phyloP scores from a whole-genome alignment of 2,329 filamentous ascomycete species.

The Capronia americana region DNA sequence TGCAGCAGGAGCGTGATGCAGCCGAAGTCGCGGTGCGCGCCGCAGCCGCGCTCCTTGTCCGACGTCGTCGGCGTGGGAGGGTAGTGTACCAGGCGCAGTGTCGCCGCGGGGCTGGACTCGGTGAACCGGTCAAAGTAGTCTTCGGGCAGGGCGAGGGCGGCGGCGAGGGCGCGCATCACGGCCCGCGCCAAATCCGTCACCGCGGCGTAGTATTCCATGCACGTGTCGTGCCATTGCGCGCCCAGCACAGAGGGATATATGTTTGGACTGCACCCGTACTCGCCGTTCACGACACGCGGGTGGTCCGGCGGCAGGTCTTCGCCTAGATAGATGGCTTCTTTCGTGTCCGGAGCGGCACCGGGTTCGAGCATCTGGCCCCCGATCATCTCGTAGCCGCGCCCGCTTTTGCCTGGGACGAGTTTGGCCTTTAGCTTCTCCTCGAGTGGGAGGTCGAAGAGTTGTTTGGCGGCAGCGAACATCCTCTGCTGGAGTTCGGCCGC shows the following conservation, averaged over 20 bases:
- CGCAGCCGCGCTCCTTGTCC: conserved; percentile 33
- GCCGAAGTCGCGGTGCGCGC: conserved; percentile 46
- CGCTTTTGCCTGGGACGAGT: conserved; percentile 10
- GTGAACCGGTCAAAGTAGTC: conserved; percentile 39
- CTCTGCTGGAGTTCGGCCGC: conserved; percentile 48
- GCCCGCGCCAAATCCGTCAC: conserved; percentile 35
- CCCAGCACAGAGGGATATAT: conserved; percentile 12
- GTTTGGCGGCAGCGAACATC: conserved; percentile 49
- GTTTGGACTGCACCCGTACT: conserved; percentile 18
- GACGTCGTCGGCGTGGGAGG: conserved; percentile 33
- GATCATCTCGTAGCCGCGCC: conserved; percentile 52
- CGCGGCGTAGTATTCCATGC: conserved; percentile 29
- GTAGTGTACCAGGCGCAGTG: conserved; percentile 40
- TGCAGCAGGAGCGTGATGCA: conserved; percentile 45
- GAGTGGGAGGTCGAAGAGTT: conserved; percentile 56
- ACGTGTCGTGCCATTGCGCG: conserved; percentile 12
- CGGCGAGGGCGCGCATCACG: conserved; percentile 34
- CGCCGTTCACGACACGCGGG: conserved; percentile 17
- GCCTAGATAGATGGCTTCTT: conserved; percentile 27
- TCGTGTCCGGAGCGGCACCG: conserved; percentile 32
- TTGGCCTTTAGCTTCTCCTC: conserved; percentile 40
- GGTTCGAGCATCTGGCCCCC: conserved; percentile 31
- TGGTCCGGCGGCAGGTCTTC: conserved; percentile 25
- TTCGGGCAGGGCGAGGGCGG: conserved; percentile 32
- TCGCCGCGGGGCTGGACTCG: conserved; percentile 37